These are phyloP conservation scores for Cyphellophora europaea DNA, from an alignment of 2,329 filamentous ascomycete species.

Conservation along the genomic window DNA sequence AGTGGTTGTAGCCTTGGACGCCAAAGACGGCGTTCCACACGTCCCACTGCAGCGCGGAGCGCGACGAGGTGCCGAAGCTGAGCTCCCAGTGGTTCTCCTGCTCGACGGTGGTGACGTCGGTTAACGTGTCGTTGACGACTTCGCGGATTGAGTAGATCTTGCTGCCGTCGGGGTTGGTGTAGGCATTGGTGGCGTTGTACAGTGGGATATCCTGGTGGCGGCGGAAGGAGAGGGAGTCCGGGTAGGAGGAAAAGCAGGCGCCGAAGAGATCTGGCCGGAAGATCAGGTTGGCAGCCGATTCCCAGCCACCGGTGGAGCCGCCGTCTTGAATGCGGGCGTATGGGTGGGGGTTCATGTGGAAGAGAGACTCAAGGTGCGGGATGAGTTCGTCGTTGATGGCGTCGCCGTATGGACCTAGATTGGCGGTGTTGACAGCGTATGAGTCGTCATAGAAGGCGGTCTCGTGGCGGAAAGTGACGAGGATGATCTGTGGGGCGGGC, in stretches of 20 bases:
- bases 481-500: conserved; percentile 4
- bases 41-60: conserved; percentile 9
- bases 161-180: conserved; percentile 5
- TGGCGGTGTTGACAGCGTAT: conserved; percentile 6
- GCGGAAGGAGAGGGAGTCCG: conserved; percentile 9
- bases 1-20: conserved; percentile 7
- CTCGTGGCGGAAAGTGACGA: conserved; percentile 6
- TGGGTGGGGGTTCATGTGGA: conserved; percentile 8
- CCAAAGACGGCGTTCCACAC: conserved; percentile 11
- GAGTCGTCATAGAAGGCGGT: conserved; percentile 6
- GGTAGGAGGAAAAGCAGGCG: conserved; percentile 8
- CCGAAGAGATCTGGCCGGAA: conserved; percentile 9
- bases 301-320: conserved; percentile 9
- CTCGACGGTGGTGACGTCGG: conserved; percentile 4
- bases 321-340: conserved; percentile 9
- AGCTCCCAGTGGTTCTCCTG: conserved; percentile 12
- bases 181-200: conserved; percentile 8
- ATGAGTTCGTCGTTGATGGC: conserved; percentile 8
- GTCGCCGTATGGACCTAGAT: conserved; percentile 6
- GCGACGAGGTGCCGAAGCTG: conserved; percentile 6
- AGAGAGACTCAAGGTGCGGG: conserved; percentile 6
- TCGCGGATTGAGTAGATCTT: conserved; percentile 8
- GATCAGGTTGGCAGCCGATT: conserved; percentile 6
- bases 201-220: conserved; percentile 8
- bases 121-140: conserved; percentile 5